Percentiles rank a stretch among this genome's conserved stretches.
Conservation (phyloP, 192 early-diverging fungal genomes). For the Diversispora epigaea region DNA sequence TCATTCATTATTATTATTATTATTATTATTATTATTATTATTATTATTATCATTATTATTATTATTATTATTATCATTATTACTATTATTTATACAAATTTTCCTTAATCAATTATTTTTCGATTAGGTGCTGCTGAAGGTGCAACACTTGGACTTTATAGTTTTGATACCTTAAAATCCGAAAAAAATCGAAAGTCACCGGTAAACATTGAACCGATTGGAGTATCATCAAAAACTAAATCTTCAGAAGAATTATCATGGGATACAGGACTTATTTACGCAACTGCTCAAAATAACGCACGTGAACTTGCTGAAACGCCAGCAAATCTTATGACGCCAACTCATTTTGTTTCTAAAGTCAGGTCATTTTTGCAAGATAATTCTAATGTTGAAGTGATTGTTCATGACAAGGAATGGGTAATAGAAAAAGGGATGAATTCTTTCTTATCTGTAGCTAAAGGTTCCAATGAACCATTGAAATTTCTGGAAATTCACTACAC, state of each 20-base stretch:
- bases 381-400: slow-evolving; percentile 56
- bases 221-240: slow-evolving; percentile 28
- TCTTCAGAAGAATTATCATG: slow-evolving; percentile 44
- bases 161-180: slow-evolving; percentile 68
- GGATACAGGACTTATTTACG: slow-evolving; percentile 63
- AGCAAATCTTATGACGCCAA: slow-evolving; percentile 87
- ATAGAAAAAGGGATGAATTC: slow-evolving; percentile 79
- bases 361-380: slow-evolving; percentile 48
- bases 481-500: slow-evolving; percentile 88
- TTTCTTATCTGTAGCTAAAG: slow-evolving; percentile 77
- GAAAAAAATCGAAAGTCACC: slow-evolving; percentile 38
- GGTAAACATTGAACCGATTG: slow-evolving; percentile 28
- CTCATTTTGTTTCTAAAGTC: slow-evolving; percentile 69
- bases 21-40: no score
- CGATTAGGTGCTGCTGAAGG: slow-evolving; percentile 68
- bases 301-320: slow-evolving; percentile 85
- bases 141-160: slow-evolving; percentile 65
- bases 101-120: not conserved
- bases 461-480: slow-evolving; percentile 73
- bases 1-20: no score
- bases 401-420: slow-evolving; percentile 75
- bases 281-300: slow-evolving; percentile 78
- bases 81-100: no score
- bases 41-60: no score
- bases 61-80: no score